Percentiles rank a stretch among this genome's conserved stretches.
These are phyloP conservation scores for Xylogone sp. DNA, from an alignment of 2,329 filamentous ascomycete genomes.

Conservation along the genomic window DNA sequence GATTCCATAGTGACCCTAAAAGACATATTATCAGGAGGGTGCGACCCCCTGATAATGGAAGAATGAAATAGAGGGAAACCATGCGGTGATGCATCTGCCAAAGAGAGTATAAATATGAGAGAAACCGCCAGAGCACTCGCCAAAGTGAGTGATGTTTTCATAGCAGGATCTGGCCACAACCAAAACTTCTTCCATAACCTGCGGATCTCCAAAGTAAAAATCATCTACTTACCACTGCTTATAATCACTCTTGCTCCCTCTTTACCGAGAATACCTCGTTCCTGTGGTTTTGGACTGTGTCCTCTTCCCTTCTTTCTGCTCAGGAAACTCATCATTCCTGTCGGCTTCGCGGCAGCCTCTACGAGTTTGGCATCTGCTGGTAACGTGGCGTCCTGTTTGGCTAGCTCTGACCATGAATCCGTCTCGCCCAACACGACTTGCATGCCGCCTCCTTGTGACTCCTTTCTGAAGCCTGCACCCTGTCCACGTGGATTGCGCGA, in stretches of 20 bases:
- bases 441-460: conserved; percentile 60
- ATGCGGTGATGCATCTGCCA: too few relatives aligned
- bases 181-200: too few relatives aligned
- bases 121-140: too few relatives aligned
- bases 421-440: conserved; percentile 88
- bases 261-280: conserved; percentile 89
- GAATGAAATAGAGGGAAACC: too few relatives aligned
- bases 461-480: conserved; percentile 14
- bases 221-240: conserved; percentile 33
- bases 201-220: too few relatives aligned
- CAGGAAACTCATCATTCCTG: conserved; percentile 87
- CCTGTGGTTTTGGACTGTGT: conserved; percentile 89
- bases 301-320: conserved; percentile 85
- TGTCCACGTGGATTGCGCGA: conserved; percentile 16
- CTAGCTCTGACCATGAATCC: conserved; percentile 87
- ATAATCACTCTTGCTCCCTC: conserved; percentile 86
- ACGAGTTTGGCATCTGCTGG: conserved; percentile 59
- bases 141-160: too few relatives aligned
- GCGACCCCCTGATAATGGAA: too few relatives aligned
- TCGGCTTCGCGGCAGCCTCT: conserved; percentile 51
- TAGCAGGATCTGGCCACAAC: too few relatives aligned
- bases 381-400: conserved; percentile 75
- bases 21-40: too few relatives aligned
- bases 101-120: too few relatives aligned
- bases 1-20: too few relatives aligned